phyloP scores from a whole-genome alignment of 148 eudicot species.

The Bassia scoparia region DNA sequence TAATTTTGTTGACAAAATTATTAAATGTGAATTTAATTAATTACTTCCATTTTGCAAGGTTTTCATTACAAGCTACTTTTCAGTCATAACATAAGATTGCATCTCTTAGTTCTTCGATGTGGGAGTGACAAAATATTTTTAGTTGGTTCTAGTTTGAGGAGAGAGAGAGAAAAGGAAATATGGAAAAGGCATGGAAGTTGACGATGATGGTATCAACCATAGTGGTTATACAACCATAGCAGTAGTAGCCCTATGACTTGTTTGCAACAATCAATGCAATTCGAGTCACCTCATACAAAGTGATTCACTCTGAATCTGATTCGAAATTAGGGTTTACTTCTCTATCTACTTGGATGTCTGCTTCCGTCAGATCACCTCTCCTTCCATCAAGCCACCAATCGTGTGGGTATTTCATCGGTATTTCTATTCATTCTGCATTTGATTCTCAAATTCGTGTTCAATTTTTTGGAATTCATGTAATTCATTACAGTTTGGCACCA shows the following conservation, averaged over 20 bases:
- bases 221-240: background rate
- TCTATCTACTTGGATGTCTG: constrained; percentile 73
- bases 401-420: constrained; percentile 87
- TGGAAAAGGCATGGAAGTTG: constrained; percentile 21
- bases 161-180: background rate
- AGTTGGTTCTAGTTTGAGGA: background rate
- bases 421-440: background rate
- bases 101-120: too few relatives aligned
- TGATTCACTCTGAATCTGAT: constrained; percentile 65
- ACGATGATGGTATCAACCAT: constrained; percentile 2
- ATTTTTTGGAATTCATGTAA: background rate
- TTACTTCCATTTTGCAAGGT: too few relatives aligned
- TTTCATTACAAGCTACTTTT: too few relatives aligned
- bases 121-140: too few relatives aligned
- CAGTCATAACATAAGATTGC: too few relatives aligned
- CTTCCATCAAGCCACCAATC: constrained; percentile 68
- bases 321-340: constrained; percentile 72
- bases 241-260: background rate
- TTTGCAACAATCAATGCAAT: constrained; percentile 17
- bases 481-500: background rate
- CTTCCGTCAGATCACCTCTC: constrained; percentile 50
- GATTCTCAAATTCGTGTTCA: background rate
- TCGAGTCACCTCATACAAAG: constrained; percentile 69
- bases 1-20: too few relatives aligned
- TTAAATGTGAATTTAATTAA: too few relatives aligned